These are phyloP conservation scores for Rhododendron vialii DNA, from an alignment of 148 eudicot genomes.

Conservation along the genomic window DNA sequence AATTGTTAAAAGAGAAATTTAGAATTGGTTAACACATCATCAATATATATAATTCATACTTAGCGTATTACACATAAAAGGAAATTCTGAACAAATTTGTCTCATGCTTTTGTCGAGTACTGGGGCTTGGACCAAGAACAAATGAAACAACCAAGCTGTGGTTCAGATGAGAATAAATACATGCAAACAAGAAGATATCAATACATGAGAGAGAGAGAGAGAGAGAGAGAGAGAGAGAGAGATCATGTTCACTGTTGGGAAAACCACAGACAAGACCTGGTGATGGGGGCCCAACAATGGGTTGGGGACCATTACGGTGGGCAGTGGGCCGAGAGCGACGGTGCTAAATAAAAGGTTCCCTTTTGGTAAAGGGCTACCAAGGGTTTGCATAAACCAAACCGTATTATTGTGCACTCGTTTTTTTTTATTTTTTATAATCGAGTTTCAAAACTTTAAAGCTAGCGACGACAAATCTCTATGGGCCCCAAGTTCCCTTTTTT, in stretches of 20 bases:
- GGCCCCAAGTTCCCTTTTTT: no score
- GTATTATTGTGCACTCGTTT: no score
- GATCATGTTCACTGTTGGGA: neutral
- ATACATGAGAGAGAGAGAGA: neutral
- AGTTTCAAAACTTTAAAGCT: no score
- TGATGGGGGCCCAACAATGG: neutral
- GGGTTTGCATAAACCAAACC: no score
- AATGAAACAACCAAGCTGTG: neutral
- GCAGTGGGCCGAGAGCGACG: neutral
- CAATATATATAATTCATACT: no score
- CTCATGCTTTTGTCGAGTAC: neutral
- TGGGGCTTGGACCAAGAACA: neutral
- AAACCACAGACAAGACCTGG: neutral
- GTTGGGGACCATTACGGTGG: neutral
- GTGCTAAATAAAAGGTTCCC: no score
- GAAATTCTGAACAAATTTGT: neutral
- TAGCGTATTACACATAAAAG: no score
- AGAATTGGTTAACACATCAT: no score
- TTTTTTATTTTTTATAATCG: no score
- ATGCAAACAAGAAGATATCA: neutral
- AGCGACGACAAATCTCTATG: no score
- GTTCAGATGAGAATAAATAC: neutral
- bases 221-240: neutral
- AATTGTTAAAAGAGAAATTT: no score
- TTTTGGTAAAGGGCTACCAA: neutral